Percentiles rank a stretch among this genome's conserved stretches.
These are phyloP conservation scores for Xylaria sp. DNA, from an alignment of 2,329 filamentous ascomycete genomes.

Conservation along the genomic window DNA sequence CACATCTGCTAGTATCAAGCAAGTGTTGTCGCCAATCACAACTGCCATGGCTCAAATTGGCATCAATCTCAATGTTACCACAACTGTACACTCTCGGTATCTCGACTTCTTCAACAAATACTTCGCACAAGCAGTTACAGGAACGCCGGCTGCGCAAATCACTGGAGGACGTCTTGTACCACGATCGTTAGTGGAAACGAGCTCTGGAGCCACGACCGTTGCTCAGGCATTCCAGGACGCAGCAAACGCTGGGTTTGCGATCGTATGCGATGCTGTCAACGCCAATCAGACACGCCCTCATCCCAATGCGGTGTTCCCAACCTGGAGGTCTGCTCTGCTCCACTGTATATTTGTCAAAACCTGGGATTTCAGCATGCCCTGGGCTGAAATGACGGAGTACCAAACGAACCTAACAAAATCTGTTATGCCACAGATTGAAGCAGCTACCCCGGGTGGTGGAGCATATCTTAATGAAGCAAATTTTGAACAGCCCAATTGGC, in stretches of 20 bases:
- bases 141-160: constrained; percentile 13
- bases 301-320: constrained; percentile 26
- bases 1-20: not conserved
- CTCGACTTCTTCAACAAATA: constrained; percentile 12
- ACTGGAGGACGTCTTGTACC: constrained; percentile 20
- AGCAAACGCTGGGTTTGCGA: constrained; percentile 49
- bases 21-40: not conserved
- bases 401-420: constrained; percentile 30
- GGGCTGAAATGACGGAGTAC: constrained; percentile 17
- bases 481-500: constrained; percentile 58
- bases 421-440: constrained; percentile 38
- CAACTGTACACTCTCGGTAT: constrained; percentile 1
- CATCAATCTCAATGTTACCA: not conserved
- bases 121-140: not conserved
- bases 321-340: constrained; percentile 9
- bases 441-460: constrained; percentile 52
- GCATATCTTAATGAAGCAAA: constrained; percentile 65
- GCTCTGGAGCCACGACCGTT: not conserved
- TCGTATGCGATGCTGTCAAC: constrained; percentile 46
- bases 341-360: constrained; percentile 4
- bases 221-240: constrained; percentile 48
- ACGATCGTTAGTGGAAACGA: not conserved
- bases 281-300: constrained; percentile 42
- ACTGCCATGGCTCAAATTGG: constrained; percentile 2
- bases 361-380: constrained; percentile 15